Base-by-base conservation (phyloP, 371 early-diverging fungal genomes). In the Mucor irregularis region DNA sequence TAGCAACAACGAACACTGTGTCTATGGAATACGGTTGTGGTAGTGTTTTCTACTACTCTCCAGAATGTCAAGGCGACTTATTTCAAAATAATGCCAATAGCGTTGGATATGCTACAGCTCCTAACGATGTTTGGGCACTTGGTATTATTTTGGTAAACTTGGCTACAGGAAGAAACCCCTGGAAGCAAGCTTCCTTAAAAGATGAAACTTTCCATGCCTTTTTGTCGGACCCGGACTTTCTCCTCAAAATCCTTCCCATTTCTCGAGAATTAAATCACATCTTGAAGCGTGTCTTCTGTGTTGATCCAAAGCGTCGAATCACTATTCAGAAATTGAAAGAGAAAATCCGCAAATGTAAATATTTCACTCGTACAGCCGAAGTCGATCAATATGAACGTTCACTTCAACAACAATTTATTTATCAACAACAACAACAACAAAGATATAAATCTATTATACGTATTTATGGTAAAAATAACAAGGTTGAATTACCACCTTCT, bases 11-110 rank as follows among this genome's bases (percentile, higher is more conserved):
- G 9, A 81, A 90, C 24, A 38, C 61, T 5, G 77, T 74, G 62
- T 91, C 92, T 14, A 81, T 66, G 9, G 95, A 95, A 50, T 85
- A 89, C 52, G 96, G 97, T 6, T 92, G 94, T 64, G 98, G 98
- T 2, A 87, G 88, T 19, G 89, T 90, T 2, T 89, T 90, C 68
- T 97, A 97, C 66, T 91, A 95, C 81, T 92, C 94, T 19, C 98
- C 97, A 78, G 96, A 95, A 69, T 87, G 89, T 62, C 86, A 87
- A 77, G 91, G 87, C 29, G 86, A 85, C 29, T 66, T 85, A 46
- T 46, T 52, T 34, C 56, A 55, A 19, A 46, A 61, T 8, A 40
- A 66, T 43, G 62, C 68, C 26, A 62, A 64, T 28, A 71, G 74
- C 29, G 61, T 71, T 47, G 77, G 80, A 42, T 89, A 90, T 53